Conservation (phyloP, 345 rosid species). For the Nephelium lappaceum region DNA sequence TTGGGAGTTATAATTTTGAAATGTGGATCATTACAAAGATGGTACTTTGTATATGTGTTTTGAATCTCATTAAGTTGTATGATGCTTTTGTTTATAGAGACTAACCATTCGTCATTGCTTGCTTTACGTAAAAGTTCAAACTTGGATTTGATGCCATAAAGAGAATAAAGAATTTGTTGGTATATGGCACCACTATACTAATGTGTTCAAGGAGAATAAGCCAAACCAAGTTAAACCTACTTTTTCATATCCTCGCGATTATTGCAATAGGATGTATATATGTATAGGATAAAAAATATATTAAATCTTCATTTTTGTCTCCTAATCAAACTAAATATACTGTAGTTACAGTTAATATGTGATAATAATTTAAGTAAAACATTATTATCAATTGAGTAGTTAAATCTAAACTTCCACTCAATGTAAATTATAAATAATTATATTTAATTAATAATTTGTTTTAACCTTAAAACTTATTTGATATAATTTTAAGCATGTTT, state of each 20-base stretch:
- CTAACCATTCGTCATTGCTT: slow-evolving; percentile 11
- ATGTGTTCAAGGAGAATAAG: slow-evolving; percentile 85
- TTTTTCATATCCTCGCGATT: slow-evolving; percentile 84
- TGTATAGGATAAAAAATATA: too few species aligned
- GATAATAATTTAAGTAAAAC: too few species aligned
- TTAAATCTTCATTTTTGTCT: too few species aligned
- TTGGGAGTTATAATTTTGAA: background rate
- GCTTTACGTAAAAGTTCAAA: slow-evolving; percentile 89
- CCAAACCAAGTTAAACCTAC: slow-evolving; percentile 71
- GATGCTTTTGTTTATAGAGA: slow-evolving; percentile 6
- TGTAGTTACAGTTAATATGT: too few species aligned
- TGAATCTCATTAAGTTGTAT: slow-evolving; percentile 14
- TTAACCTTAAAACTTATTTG: too few species aligned
- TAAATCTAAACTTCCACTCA: too few species aligned
- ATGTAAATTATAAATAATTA: too few species aligned
- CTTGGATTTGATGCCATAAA: slow-evolving; percentile 76
- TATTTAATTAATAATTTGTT: too few species aligned
- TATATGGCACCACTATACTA: slow-evolving; percentile 56
- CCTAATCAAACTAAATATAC: too few species aligned
- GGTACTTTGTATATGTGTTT: too few species aligned
- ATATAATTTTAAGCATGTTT: too few species aligned
- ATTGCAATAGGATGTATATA: slow-evolving; percentile 38
- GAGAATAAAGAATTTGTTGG: slow-evolving; percentile 91
- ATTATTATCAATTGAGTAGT: too few species aligned
- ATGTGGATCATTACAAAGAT: background rate